These are phyloP conservation scores for Coprinellus aureogranulatus DNA, from an alignment of 768 basidiomycete species.

Conservation along the genomic window DNA sequence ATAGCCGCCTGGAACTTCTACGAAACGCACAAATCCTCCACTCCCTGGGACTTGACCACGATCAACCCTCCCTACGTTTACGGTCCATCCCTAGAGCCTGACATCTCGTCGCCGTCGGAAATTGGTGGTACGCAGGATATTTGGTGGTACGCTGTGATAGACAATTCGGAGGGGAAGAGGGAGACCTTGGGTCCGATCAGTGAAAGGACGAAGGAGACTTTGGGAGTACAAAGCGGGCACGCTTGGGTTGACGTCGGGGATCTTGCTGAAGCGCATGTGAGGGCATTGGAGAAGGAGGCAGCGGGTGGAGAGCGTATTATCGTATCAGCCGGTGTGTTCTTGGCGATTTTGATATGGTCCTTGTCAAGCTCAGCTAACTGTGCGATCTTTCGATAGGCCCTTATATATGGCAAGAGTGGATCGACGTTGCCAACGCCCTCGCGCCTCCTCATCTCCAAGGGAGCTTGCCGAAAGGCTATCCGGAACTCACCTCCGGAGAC, in stretches of 20 bases:
- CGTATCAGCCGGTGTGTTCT: slow-evolving; percentile 29
- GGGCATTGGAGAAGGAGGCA: slow-evolving; percentile 45
- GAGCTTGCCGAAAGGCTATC: no score
- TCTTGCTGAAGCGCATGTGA: slow-evolving; percentile 51
- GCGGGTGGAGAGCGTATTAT: slow-evolving; percentile 60
- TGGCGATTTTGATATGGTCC: no score
- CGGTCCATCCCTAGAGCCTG: neutral
- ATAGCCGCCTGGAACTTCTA: slow-evolving; percentile 46
- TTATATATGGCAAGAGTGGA: neutral
- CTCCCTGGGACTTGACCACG: slow-evolving; percentile 50
- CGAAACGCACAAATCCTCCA: slow-evolving; percentile 34
- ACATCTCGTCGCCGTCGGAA: neutral
- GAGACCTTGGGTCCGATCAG: no score
- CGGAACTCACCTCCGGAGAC: no score
- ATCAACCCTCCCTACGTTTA: slow-evolving; percentile 37
- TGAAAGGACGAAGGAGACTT: neutral
- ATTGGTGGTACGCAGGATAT: neutral
- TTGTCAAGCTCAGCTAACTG: no score
- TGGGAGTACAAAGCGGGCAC: neutral
- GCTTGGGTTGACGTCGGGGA: slow-evolving; percentile 53
- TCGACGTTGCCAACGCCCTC: neutral
- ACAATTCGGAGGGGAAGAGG: neutral
- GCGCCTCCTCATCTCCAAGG: no score
- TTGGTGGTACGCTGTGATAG: neutral
- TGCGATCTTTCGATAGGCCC: neutral